A percentile compares a stretch with the other conserved stretches of the same genome.
Evolutionary conservation across 2,329 filamentous ascomycete genomes (phyloP).

Genomic region (Pestalotiopsis sp.): DNA sequence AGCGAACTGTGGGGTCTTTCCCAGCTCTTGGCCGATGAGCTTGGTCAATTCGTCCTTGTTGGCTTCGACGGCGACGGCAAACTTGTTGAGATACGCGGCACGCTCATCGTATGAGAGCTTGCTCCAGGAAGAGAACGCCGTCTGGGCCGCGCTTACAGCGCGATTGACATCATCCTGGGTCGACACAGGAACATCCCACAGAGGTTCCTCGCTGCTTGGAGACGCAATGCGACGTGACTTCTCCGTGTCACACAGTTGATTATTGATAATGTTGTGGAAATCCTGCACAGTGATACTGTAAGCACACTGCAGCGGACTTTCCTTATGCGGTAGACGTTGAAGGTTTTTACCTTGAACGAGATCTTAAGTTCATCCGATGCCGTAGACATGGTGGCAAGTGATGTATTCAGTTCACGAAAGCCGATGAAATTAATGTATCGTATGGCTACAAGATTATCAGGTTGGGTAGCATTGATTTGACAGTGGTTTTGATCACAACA

Average conservation of each 20-base stretch:
- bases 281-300: neutral
- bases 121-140: slow-evolving; percentile 4
- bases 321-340: too few species aligned
- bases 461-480: too few species aligned
- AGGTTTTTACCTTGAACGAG: too few species aligned
- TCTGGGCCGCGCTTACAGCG: neutral
- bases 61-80: slow-evolving; percentile 19
- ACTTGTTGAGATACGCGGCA: slow-evolving; percentile 24
- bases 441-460: too few species aligned
- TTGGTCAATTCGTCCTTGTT: slow-evolving; percentile 18
- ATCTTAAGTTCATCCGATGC: neutral
- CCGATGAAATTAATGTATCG: neutral
- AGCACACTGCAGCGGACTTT: neutral
- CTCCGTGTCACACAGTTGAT: neutral
- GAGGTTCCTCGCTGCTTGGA: neutral
- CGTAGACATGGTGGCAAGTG: neutral
- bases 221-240: neutral
- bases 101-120: slow-evolving; percentile 21
- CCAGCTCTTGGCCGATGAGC: slow-evolving; percentile 18
- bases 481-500: too few species aligned
- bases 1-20: slow-evolving; percentile 18
- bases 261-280: slow-evolving; percentile 7
- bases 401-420: neutral
- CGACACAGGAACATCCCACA: neutral
- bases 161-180: neutral